Conservation (phyloP, 148 eudicot species). For the Oxyria digyna region DNA sequence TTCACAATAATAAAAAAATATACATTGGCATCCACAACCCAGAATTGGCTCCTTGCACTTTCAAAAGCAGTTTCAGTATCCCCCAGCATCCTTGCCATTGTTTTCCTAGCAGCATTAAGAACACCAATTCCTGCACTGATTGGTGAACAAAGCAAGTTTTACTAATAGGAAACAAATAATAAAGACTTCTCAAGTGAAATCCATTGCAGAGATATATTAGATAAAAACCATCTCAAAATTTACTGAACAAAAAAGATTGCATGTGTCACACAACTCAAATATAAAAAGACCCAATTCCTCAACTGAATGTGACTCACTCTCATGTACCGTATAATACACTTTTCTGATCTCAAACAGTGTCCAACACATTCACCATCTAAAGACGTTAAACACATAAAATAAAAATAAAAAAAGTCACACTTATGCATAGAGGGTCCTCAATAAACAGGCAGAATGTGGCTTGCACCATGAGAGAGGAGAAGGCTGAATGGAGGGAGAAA, state of each 20-base stretch:
- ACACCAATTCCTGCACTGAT: slow-evolving; percentile 99
- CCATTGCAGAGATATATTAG: background rate
- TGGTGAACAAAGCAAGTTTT: slow-evolving; percentile 10
- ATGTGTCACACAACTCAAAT: background rate
- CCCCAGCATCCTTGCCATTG: slow-evolving; percentile 98
- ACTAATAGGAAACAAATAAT: background rate
- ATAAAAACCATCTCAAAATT: background rate
- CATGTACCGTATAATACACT: background rate
- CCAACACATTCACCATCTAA: background rate
- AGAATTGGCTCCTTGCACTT: slow-evolving; percentile 92
- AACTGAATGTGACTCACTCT: background rate
- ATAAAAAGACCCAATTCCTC: background rate
- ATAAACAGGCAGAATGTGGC: background rate
- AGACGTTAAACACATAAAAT: background rate
- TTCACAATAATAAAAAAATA: background rate
- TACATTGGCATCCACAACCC: slow-evolving; percentile 98
- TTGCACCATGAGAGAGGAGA: background rate
- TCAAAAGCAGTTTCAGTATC: slow-evolving; percentile 75
- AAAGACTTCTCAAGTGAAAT: background rate
- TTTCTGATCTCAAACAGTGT: background rate
- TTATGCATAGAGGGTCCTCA: background rate
- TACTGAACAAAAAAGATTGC: too few species aligned
- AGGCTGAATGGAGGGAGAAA: background rate
- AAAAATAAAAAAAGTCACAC: background rate
- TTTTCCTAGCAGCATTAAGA: slow-evolving; percentile 94